Base-by-base conservation (phyloP, 2,329 filamentous ascomycete species). In the Nakataea oryzae region DNA sequence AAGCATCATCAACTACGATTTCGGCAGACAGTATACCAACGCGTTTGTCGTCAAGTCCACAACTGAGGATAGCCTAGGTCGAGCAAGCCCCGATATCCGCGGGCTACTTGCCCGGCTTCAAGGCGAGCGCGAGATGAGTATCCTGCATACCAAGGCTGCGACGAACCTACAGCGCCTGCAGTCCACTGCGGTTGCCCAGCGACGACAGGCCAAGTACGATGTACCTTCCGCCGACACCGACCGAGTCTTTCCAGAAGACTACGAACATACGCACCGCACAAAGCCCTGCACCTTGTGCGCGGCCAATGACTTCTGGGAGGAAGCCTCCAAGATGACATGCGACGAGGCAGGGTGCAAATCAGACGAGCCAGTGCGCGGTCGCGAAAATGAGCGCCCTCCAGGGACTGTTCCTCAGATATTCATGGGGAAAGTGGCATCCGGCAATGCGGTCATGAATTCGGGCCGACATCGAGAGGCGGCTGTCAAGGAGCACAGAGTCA, bases 1-100 rank as follows among this genome's bases (percentile, higher is more conserved):
- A 2, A 65, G 57, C 3, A 55, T 74, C 32, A 28, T 74, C 17
- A 67, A 72, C 62, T 70, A 73, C 27, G 69, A 73, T 26, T 65
- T 68, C 6, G 69, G 70, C 3, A 61, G 67, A 1, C 68, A 65
- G n/a, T 69, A 70, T 47, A 64, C 68, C 2, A 64, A 60, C 17
- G 13, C 60, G 0, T 73, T 73, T 47, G 61, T 58, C 4, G 55
- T 64, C 2, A 75, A 70, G 58, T 60, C 70, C 29, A 67, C 62
- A 0, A 47, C 69, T 6, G 62, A 60, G 5, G 50, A 41, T 6
- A 41, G 17, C 3, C 12, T 60, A 4, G 50, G 50, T 2, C 24
- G 27, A 3, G 17, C 59, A 2, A 56, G 30, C 28, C 34, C 14
- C 17, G 28, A 60, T 9, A 56, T 60, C 59, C 59, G 59, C 24